Percentiles rank a stretch among this genome's conserved stretches.
phyloP scores from a whole-genome alignment of 2,329 filamentous ascomycete genomes.

The Scedosporium apiospermum region DNA sequence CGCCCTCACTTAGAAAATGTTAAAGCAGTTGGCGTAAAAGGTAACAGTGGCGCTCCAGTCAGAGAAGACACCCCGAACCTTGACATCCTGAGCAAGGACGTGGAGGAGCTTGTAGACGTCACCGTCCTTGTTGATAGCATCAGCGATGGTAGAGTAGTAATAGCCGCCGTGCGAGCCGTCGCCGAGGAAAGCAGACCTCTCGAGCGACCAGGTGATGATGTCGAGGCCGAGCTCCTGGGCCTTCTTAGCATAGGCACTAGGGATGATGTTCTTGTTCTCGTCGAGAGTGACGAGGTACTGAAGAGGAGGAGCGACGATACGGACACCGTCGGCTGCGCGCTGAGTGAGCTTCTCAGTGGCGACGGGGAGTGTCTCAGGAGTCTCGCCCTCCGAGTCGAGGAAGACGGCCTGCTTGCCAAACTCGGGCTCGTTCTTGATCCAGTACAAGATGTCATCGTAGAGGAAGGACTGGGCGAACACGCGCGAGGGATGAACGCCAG shows the following conservation, averaged over 20 bases:
- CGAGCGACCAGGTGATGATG: conserved; percentile 60
- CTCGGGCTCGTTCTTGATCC: conserved; percentile 50
- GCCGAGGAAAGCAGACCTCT: conserved; percentile 52
- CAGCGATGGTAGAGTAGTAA: conserved; percentile 47
- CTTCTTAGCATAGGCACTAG: conserved; percentile 51
- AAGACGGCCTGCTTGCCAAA: conserved; percentile 55
- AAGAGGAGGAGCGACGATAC: conserved; percentile 54
- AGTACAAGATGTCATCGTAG: conserved; percentile 56
- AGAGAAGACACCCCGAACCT: conserved; percentile 52
- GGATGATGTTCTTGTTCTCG: conserved; percentile 44
- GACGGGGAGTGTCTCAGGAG: conserved; percentile 35
- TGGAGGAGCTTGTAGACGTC: conserved; percentile 59
- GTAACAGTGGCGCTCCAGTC: conserved; percentile 63
- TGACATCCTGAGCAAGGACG: conserved; percentile 51
- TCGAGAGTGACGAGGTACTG: conserved; percentile 46
- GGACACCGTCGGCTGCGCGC: conserved; percentile 48
- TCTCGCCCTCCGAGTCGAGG: conserved; percentile 53
- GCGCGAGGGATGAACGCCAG: conserved; percentile 40
- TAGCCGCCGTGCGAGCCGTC: conserved; percentile 38
- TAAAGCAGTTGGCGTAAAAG: conserved; percentile 65
- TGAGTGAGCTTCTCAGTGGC: conserved; percentile 46
- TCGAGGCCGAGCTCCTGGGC: conserved; percentile 53
- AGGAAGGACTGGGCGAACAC: conserved; percentile 59
- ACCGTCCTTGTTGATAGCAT: conserved; percentile 50
- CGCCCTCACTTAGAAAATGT: conserved; percentile 13